Percentiles rank a stretch among this genome's conserved stretches.
Evolutionary conservation across 2,329 filamentous ascomycete species (phyloP).

Genomic region (Colletotrichum graminicola): DNA sequence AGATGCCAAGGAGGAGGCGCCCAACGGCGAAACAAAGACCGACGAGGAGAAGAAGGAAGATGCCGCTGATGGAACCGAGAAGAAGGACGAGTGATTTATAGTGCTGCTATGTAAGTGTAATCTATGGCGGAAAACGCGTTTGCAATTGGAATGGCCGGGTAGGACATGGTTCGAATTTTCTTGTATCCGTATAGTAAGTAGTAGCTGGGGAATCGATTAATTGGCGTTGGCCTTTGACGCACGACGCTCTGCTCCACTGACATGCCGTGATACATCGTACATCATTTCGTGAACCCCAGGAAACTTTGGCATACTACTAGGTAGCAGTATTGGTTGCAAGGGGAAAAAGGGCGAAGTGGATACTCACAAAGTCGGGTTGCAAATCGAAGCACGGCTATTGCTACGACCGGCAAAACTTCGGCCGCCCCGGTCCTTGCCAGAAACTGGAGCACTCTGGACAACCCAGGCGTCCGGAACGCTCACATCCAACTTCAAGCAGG

Average conservation of each 20-base stretch:
- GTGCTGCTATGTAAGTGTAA: conserved; percentile 30
- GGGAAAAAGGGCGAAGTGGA: conserved; percentile 32
- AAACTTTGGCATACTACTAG: conserved; percentile 23
- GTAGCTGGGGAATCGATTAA: conserved; percentile 30
- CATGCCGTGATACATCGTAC: conserved; percentile 1
- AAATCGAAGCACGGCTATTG: conserved; percentile 42
- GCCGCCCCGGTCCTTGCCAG: conserved; percentile 22
- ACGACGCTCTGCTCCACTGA: background rate
- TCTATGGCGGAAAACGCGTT: conserved; percentile 2
- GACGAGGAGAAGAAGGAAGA: conserved; percentile 42
- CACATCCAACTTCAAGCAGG: conserved; percentile 38
- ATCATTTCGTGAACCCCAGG: conserved; percentile 2
- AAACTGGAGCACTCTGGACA: conserved; percentile 41
- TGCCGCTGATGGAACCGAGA: conserved; percentile 40
- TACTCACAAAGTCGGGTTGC: conserved; percentile 31
- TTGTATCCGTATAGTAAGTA: conserved; percentile 33
- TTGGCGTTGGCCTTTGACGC: conserved; percentile 30
- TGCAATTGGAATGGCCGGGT: conserved; percentile 10
- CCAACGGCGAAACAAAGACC: conserved; percentile 47
- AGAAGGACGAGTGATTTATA: conserved; percentile 37
- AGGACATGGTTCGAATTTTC: conserved; percentile 16
- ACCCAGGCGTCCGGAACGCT: conserved; percentile 20
- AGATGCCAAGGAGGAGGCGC: conserved; percentile 46
- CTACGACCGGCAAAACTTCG: conserved; percentile 39
- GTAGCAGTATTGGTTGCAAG: conserved; percentile 11